A percentile compares a stretch with the other conserved stretches of the same genome.
phyloP scores from a whole-genome alignment of 2,329 filamentous ascomycete genomes.

The Hypomyces rosellus region DNA sequence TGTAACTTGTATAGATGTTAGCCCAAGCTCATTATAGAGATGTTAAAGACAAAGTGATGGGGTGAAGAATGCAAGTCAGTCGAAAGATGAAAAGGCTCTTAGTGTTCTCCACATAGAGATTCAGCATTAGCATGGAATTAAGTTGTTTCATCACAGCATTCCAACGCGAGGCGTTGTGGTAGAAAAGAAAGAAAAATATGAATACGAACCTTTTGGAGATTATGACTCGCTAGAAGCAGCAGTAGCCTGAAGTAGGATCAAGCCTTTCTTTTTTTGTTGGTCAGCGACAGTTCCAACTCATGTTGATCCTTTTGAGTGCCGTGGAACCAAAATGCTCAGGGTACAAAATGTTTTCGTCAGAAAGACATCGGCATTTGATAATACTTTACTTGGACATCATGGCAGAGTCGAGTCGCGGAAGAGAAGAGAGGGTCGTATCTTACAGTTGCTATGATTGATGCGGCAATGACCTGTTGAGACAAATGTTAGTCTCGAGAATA shows the following conservation, averaged over 20 bases:
- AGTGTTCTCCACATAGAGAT: slow-evolving; percentile 58
- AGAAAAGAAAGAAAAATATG: slow-evolving; percentile 15
- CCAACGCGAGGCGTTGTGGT: not conserved
- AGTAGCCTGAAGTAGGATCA: too few relatives aligned
- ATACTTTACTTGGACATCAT: slow-evolving; percentile 34
- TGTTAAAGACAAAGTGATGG: not conserved
- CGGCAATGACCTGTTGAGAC: not conserved
- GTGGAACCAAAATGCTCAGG: slow-evolving; percentile 18
- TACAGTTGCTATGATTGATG: slow-evolving; percentile 4
- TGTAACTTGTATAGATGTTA: slow-evolving; percentile 13
- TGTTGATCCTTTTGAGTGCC: too few relatives aligned
- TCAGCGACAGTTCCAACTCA: too few relatives aligned
- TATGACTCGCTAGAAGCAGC: not conserved
- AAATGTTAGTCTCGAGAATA: slow-evolving; percentile 17
- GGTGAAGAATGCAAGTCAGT: slow-evolving; percentile 47
- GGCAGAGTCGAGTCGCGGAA: slow-evolving; percentile 14
- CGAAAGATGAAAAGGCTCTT: slow-evolving; percentile 80
- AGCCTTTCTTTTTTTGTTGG: too few relatives aligned
- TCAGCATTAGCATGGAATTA: slow-evolving; percentile 78
- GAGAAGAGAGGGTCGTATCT: not conserved
- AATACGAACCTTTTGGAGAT: slow-evolving; percentile 22
- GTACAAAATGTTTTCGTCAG: slow-evolving; percentile 33
- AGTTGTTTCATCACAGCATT: slow-evolving; percentile 57
- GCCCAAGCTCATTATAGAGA: slow-evolving; percentile 7
- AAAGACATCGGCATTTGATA: slow-evolving; percentile 39